Percentiles rank a stretch among this genome's conserved stretches.
These are phyloP conservation scores for Xylaria sp. DNA, from an alignment of 2,329 filamentous ascomycete genomes.

Conservation along the genomic window DNA sequence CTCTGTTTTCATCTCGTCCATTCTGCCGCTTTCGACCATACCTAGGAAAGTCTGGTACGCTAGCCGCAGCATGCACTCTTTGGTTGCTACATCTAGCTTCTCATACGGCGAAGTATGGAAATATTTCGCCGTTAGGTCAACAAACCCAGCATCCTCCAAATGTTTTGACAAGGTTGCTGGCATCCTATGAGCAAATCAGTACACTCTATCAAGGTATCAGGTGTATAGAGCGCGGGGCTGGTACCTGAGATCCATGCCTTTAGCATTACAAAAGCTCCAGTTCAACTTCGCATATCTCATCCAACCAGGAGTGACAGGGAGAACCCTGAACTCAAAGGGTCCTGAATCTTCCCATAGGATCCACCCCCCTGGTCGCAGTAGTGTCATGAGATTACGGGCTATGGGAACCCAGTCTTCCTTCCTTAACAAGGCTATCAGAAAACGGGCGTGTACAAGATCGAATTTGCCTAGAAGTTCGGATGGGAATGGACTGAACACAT, in stretches of 20 bases:
- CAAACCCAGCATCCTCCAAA: constrained; percentile 16
- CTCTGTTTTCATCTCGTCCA: constrained; percentile 26
- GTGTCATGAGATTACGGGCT: constrained; percentile 23
- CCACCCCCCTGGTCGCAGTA: constrained; percentile 22
- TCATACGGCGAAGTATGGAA: constrained; percentile 18
- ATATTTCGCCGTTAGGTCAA: constrained; percentile 22
- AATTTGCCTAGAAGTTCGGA: constrained; percentile 13
- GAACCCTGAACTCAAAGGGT: constrained; percentile 17
- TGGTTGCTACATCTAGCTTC: constrained; percentile 16
- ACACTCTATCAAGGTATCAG: not conserved
- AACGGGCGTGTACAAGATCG: constrained; percentile 24
- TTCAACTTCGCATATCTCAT: constrained; percentile 20
- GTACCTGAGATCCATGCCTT: constrained; percentile 30
- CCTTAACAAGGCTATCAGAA: constrained; percentile 15
- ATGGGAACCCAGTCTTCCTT: constrained; percentile 24
- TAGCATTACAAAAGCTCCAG: constrained; percentile 22
- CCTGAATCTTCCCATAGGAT: constrained; percentile 29
- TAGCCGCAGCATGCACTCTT: constrained; percentile 20
- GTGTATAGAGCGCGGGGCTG: not conserved
- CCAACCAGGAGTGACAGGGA: constrained; percentile 24
- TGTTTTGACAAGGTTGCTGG: constrained; percentile 18
- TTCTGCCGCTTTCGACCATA: constrained; percentile 16
- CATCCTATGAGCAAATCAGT: constrained; percentile 22
- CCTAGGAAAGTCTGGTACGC: constrained; percentile 26
- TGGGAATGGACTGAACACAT: constrained; percentile 25